phyloP scores from a whole-genome alignment of 176 grass and related monocot genomes.

The Ensete glaucum region DNA sequence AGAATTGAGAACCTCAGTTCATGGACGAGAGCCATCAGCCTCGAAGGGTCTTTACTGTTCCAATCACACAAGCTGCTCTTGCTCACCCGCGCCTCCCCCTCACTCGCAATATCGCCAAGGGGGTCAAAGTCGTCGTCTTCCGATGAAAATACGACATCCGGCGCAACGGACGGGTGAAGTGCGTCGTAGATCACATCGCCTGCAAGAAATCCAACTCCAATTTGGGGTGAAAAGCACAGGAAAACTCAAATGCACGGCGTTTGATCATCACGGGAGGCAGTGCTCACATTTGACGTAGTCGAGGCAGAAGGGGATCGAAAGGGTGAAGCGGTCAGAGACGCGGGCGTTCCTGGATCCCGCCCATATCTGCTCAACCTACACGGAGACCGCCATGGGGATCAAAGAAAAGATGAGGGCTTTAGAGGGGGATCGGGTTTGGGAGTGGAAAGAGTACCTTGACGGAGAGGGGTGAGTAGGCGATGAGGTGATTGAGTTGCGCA shows the following conservation, averaged over 20 bases:
- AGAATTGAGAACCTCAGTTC: slow-evolving; percentile 42
- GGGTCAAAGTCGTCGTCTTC: slow-evolving; percentile 68
- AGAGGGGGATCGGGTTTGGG: neutral
- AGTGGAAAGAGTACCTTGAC: slow-evolving; percentile 35
- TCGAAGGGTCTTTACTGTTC: slow-evolving; percentile 42
- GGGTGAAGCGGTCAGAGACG: slow-evolving; percentile 69
- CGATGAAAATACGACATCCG: slow-evolving; percentile 65
- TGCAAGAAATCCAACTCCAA: slow-evolving; percentile 18
- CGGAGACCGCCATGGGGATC: neutral
- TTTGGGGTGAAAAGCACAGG: neutral
- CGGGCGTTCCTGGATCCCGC: slow-evolving; percentile 56
- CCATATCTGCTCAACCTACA: slow-evolving; percentile 66
- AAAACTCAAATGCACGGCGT: slow-evolving; percentile 8
- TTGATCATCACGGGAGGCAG: neutral
- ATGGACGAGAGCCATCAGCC: slow-evolving; percentile 46
- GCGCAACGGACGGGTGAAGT: slow-evolving; percentile 47
- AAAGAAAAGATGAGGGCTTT: neutral
- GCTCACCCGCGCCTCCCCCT: slow-evolving; percentile 16
- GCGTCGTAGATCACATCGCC: slow-evolving; percentile 91
- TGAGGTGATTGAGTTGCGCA: slow-evolving; percentile 74
- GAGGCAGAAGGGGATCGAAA: slow-evolving; percentile 92
- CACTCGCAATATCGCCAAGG: slow-evolving; percentile 25
- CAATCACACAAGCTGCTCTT: slow-evolving; percentile 54
- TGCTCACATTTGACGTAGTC: slow-evolving; percentile 82
- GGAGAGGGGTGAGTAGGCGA: slow-evolving; percentile 52